Percentiles rank a stretch among this genome's conserved stretches.
Conservation (phyloP, 148 eudicot species). For the Fallopia convolvulus region DNA sequence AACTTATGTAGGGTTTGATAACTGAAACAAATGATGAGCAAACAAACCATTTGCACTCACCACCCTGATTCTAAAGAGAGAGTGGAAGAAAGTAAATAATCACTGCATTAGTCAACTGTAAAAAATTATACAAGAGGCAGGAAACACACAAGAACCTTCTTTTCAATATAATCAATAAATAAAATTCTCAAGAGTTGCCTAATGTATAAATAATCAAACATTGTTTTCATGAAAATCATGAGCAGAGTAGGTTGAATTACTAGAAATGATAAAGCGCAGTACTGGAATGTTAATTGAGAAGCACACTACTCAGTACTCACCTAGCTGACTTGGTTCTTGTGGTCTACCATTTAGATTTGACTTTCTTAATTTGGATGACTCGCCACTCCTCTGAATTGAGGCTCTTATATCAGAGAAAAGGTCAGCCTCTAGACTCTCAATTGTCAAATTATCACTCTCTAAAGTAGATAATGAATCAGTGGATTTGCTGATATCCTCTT, state of each 20-base stretch:
- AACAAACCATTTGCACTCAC: not conserved
- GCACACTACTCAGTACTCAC: constrained; percentile 47
- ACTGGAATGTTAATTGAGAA: not conserved
- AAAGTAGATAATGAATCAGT: constrained; percentile 69
- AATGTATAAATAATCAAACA: not conserved
- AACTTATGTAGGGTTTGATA: not conserved
- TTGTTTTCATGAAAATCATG: not conserved
- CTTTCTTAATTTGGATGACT: constrained; percentile 24
- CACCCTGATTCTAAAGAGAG: not conserved
- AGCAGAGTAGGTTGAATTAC: not conserved
- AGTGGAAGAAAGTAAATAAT: not conserved
- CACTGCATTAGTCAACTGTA: not conserved
- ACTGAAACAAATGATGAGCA: not conserved
- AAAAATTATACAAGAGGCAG: not conserved
- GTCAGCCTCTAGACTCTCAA: constrained; percentile 77
- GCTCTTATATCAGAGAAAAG: constrained; percentile 90
- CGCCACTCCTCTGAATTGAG: constrained; percentile 78
- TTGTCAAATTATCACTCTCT: constrained; percentile 63
- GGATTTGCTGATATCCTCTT: constrained; percentile 76
- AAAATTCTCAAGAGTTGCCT: not conserved
- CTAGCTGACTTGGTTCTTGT: not conserved
- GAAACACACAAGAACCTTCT: not conserved
- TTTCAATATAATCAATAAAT: not conserved
- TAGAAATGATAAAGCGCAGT: not conserved
- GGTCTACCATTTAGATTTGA: constrained; percentile 7